A percentile compares a stretch with the other conserved stretches of the same genome.
phyloP scores from a whole-genome alignment of 2,329 filamentous ascomycete genomes.

The Tolypocladium cylindrosporum region DNA sequence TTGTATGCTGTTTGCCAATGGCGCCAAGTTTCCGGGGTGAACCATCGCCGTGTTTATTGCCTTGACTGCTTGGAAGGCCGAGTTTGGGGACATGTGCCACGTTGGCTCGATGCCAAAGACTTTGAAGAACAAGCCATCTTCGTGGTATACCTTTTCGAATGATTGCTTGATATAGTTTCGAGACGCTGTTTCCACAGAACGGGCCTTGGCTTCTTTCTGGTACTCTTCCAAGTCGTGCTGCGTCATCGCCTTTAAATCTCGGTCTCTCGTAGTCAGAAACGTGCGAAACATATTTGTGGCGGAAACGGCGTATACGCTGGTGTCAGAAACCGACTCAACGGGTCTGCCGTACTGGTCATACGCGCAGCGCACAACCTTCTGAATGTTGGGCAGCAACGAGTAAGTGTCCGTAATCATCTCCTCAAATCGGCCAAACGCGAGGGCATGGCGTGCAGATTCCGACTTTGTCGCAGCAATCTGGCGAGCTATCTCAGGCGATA shows the following conservation, averaged over 20 bases:
- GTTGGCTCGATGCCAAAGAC: constrained; percentile 47
- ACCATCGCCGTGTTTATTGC: constrained; percentile 38
- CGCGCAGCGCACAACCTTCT: constrained; percentile 38
- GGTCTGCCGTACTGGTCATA: constrained; percentile 43
- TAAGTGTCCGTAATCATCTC: constrained; percentile 48
- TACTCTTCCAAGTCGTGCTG: constrained; percentile 46
- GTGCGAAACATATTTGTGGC: constrained; percentile 44
- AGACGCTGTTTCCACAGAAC: constrained; percentile 42
- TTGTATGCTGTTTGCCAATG: constrained; percentile 40
- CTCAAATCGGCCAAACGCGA: constrained; percentile 50
- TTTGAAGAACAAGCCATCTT: constrained; percentile 41
- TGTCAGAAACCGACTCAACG: constrained; percentile 29
- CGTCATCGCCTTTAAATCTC: constrained; percentile 40
- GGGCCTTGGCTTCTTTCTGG: constrained; percentile 38
- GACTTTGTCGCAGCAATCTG: constrained; percentile 46
- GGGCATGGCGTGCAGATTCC: constrained; percentile 47
- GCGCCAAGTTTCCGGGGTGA: constrained; percentile 43
- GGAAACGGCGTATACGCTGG: constrained; percentile 43
- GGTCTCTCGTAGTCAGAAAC: constrained; percentile 42
- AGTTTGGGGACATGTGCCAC: constrained; percentile 38
- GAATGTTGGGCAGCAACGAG: constrained; percentile 45
- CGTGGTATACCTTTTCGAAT: constrained; percentile 47
- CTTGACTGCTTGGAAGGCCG: constrained; percentile 41
- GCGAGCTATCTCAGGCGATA: constrained; percentile 42
- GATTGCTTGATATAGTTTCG: constrained; percentile 50